phyloP scores from a whole-genome alignment of 2,329 filamentous ascomycete species.

The Dactylellina haptotyla region DNA sequence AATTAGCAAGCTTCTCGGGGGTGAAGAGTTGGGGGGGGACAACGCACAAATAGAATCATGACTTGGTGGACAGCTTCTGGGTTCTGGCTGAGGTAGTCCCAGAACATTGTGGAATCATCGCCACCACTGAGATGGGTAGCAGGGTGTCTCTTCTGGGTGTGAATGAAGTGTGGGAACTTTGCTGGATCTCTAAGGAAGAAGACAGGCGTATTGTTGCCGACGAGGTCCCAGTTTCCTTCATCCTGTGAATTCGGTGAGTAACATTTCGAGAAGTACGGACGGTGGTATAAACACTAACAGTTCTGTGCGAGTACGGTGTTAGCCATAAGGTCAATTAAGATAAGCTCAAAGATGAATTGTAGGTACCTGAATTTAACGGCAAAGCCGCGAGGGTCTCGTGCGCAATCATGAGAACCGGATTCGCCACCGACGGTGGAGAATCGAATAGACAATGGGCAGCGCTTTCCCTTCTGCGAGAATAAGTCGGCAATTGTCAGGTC shows the following conservation, averaged over 20 bases:
- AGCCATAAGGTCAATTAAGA: neutral
- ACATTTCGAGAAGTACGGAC: neutral
- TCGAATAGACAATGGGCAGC: slow-evolving; percentile 73
- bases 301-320: slow-evolving; percentile 15
- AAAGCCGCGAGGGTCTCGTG: slow-evolving; percentile 77
- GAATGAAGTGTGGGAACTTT: slow-evolving; percentile 78
- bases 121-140: slow-evolving; percentile 68
- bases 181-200: slow-evolving; percentile 80
- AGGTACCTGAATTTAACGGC: slow-evolving; percentile 71
- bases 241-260: slow-evolving; percentile 60
- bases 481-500: slow-evolving; percentile 67
- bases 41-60: slow-evolving; percentile 67
- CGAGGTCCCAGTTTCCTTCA: slow-evolving; percentile 78
- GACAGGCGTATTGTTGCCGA: slow-evolving; percentile 77
- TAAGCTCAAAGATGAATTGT: neutral
- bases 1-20: slow-evolving; percentile 63
- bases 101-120: slow-evolving; percentile 75
- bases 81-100: slow-evolving; percentile 66
- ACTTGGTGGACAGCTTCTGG: slow-evolving; percentile 66
- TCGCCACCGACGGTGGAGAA: slow-evolving; percentile 82
- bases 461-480: slow-evolving; percentile 73
- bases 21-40: slow-evolving; percentile 65
- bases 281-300: slow-evolving; percentile 29
- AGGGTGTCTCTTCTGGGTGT: slow-evolving; percentile 79
- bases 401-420: slow-evolving; percentile 75